Conservation (phyloP, 495 filamentous ascomycete genomes). For the Evernia prunastri region DNA sequence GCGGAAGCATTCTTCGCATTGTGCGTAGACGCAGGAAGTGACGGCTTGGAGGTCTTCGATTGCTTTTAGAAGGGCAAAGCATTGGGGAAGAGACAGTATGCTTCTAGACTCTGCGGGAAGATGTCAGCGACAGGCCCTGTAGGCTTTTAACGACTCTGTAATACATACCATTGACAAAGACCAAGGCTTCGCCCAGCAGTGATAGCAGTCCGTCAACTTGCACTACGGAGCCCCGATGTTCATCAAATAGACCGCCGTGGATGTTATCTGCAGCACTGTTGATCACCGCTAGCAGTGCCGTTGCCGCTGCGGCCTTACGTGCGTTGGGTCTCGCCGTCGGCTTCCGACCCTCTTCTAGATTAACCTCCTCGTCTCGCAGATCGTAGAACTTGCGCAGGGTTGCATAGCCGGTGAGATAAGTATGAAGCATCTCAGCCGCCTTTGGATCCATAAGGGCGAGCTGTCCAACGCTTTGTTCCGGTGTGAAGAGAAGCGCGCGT, state of each 20-base stretch:
- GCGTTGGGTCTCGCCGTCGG: conserved; percentile 42
- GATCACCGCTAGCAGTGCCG: conserved; percentile 70
- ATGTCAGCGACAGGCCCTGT: conserved; percentile 7
- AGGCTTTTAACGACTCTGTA: not conserved
- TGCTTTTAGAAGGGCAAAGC: conserved; percentile 68
- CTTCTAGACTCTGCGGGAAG: conserved; percentile 35
- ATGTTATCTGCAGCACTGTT: conserved; percentile 81
- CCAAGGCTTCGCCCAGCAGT: conserved; percentile 72
- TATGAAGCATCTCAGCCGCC: conserved; percentile 71
- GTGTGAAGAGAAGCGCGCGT: conserved; percentile 55
- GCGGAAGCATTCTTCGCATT: conserved; percentile 63
- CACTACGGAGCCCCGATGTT: conserved; percentile 67
- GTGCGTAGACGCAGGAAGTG: conserved; percentile 57
- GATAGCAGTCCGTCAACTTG: conserved; percentile 79
- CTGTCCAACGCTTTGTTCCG: conserved; percentile 56
- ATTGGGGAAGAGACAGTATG: conserved; percentile 55
- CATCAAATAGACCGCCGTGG: conserved; percentile 78
- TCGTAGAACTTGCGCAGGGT: conserved; percentile 83
- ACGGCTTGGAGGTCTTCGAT: conserved; percentile 79
- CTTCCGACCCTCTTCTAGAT: conserved; percentile 35
- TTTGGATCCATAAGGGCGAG: conserved; percentile 63
- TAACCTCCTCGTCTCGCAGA: conserved; percentile 61
- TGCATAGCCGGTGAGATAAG: conserved; percentile 83
- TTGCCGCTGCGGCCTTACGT: conserved; percentile 59
- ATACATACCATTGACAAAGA: conserved; percentile 60